Base-by-base conservation (phyloP, 495 filamentous ascomycete species). In the Lasiosphaeris hirsuta region DNA sequence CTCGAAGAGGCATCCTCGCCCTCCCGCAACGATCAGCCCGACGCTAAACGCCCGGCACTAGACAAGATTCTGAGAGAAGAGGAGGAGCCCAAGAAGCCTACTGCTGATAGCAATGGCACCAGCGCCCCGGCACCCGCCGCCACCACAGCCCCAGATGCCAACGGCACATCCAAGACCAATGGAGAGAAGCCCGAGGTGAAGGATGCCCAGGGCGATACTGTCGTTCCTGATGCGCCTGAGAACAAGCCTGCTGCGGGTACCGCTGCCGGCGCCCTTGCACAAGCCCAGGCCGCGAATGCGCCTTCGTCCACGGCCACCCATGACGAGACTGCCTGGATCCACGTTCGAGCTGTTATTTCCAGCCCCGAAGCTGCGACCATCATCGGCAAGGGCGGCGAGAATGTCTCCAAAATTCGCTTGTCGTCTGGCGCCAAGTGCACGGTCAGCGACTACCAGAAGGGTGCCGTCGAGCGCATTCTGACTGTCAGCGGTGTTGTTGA, bases 341-440 rank as follows among this genome's bases (percentile, higher is more conserved):
- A 98, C 72, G 87, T 98, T 63, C 89, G 94, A 60, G 89, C 95
- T 14, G 87, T 96, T 63, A 97, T 98, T 62, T 93, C 93, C 36
- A 97, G 92, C 72, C 90, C 89, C 42, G 94, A 98, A 73, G 94
- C 94, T 62, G 94, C 94, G 23, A 98, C 94, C 51, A 89, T 96
- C 51, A 98, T 98, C 77, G 94, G 94, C 57, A 98, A 97, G 78
- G 92, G 91, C 65, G 94, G 94, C 67, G 94, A 98, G 77, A 98
- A 98, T 69, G 94, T 98, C 54, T 92, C 92, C 58, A 86, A 92
- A 71, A 96, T 97, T 62, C 85, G 94, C 56, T 87, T 86, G 67
- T 78, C 91, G 77, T 95, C 95, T 9, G 89, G 88, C 63, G 94
- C 94, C 60, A 97, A 97, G 75, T 97, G 94, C 77, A 97, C 95